These are phyloP conservation scores for Oryza glumipatula DNA, from an alignment of 176 grass and related monocot genomes.

Conservation along the genomic window DNA sequence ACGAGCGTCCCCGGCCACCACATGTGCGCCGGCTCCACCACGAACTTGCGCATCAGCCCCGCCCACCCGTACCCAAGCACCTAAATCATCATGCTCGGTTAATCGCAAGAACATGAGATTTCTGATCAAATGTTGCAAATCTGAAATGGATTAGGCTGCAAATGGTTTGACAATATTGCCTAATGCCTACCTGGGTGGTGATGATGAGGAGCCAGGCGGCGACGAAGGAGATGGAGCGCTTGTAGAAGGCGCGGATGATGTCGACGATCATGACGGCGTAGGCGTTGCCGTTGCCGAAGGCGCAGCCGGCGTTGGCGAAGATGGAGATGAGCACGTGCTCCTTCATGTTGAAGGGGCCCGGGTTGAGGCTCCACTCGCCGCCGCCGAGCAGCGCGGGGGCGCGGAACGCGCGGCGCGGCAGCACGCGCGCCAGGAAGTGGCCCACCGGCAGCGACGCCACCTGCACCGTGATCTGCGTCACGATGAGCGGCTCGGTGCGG, in stretches of 20 bases:
- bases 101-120: background rate
- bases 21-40: conserved; percentile 93
- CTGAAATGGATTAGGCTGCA: background rate
- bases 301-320: conserved; percentile 90
- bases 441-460: conserved; percentile 83
- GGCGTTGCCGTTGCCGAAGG: conserved; percentile 74
- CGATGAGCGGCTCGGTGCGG: conserved; percentile 81
- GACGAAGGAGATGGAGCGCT: conserved; percentile 68
- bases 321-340: conserved; percentile 99
- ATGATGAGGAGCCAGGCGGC: conserved; percentile 76
- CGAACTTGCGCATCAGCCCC: conserved; percentile 86
- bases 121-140: background rate
- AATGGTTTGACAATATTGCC: background rate
- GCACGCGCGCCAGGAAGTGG: conserved; percentile 65
- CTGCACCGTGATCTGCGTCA: conserved; percentile 88
- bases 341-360: conserved; percentile 96
- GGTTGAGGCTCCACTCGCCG: conserved; percentile 73
- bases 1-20: conserved; percentile 94
- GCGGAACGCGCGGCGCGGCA: conserved; percentile 47
- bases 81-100: conserved; percentile 23
- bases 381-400: conserved; percentile 26
- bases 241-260: conserved; percentile 82
- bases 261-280: conserved; percentile 79
- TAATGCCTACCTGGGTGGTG: conserved; percentile 68
- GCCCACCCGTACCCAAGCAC: conserved; percentile 94